phyloP scores from a whole-genome alignment of 1,139 yeast species.

The Geotrichum histeridarum region DNA sequence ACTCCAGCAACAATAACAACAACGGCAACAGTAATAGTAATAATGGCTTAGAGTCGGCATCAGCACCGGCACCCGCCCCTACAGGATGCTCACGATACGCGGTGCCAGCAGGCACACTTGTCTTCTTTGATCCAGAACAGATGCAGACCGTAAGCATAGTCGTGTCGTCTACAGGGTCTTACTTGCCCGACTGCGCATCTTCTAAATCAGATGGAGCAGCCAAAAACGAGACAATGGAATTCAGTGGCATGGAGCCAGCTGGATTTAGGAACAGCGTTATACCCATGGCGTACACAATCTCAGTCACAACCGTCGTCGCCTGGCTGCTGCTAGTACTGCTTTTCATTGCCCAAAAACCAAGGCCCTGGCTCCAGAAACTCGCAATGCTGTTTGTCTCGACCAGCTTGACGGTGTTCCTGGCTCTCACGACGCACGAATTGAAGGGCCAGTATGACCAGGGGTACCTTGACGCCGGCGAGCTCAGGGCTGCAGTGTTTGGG shows the following conservation, averaged over 20 bases:
- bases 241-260: neutral
- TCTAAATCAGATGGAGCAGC: too few species aligned
- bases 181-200: constrained; percentile 21
- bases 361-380: constrained; percentile 38
- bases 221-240: too few species aligned
- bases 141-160: constrained; percentile 17
- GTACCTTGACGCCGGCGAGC: constrained; percentile 54
- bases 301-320: constrained; percentile 36
- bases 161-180: constrained; percentile 21
- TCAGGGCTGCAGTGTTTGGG: constrained; percentile 47
- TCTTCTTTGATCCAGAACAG: constrained; percentile 22
- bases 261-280: constrained; percentile 36
- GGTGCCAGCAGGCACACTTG: constrained; percentile 28
- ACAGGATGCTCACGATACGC: constrained; percentile 22
- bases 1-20: neutral
- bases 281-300: constrained; percentile 36
- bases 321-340: constrained; percentile 36
- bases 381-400: constrained; percentile 33
- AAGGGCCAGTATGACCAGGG: constrained; percentile 41
- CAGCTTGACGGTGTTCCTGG: constrained; percentile 33
- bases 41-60: neutral
- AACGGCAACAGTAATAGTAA: neutral
- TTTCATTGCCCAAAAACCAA: constrained; percentile 30
- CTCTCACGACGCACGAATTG: constrained; percentile 28
- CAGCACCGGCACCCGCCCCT: constrained; percentile 1